Percentiles rank a stretch among this genome's conserved stretches.
Conservation (phyloP, 352 stramenopile genomes). For the Globisporangium heterothallicum region DNA sequence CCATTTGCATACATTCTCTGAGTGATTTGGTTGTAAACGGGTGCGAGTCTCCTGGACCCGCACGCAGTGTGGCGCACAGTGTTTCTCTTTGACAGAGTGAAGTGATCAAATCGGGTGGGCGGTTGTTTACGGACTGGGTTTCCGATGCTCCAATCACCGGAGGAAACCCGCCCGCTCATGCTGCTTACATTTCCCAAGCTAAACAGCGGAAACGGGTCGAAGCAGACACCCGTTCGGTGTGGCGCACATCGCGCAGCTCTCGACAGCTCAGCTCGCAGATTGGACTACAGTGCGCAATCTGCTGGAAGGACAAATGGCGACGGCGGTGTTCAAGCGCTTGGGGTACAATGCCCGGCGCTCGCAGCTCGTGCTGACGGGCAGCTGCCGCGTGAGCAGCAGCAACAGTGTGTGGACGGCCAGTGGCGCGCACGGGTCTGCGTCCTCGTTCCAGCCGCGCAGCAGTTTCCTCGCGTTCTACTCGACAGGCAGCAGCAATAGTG, state of each 20-base stretch:
- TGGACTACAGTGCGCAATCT: not conserved
- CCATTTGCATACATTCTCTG: not conserved
- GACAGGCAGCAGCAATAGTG: constrained; percentile 19
- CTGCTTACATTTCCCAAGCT: not conserved
- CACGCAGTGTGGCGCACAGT: not conserved
- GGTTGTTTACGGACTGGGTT: constrained; percentile 5
- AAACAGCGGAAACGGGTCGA: not conserved
- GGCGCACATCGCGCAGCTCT: constrained; percentile 4
- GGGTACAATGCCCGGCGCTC: constrained; percentile 15
- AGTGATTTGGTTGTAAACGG: not conserved
- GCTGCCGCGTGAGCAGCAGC: not conserved
- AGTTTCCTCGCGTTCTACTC: constrained; percentile 18
- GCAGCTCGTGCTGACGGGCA: constrained; percentile 3
- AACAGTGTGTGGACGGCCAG: not conserved
- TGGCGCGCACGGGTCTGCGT: not conserved
- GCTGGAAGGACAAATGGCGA: constrained; percentile 22
- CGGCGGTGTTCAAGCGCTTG: constrained; percentile 30
- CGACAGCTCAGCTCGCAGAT: too few relatives aligned
- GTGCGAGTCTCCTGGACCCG: too few relatives aligned
- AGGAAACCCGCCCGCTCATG: not conserved
- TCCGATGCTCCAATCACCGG: not conserved
- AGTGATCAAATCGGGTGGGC: not conserved
- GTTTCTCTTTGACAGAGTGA: not conserved
- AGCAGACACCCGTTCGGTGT: not conserved
- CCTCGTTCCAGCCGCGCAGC: not conserved